Conservation (phyloP, 208 protist genomes). For the Trypanosoma lewisi region DNA sequence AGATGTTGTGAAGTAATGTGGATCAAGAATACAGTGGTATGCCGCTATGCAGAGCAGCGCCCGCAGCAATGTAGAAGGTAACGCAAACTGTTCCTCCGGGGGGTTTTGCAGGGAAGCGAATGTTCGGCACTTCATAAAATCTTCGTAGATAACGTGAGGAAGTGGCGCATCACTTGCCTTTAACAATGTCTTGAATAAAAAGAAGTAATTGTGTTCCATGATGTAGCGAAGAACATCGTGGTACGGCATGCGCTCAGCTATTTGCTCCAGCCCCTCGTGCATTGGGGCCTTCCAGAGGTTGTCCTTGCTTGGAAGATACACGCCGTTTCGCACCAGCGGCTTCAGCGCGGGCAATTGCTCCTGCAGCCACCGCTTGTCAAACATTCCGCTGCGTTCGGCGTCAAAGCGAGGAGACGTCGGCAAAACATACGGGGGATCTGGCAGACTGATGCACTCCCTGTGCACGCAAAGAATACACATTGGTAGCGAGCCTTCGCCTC, state of each 20-base stretch:
- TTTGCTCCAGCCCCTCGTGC: conserved; percentile 56
- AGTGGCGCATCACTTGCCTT: conserved; percentile 62
- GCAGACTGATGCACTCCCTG: conserved; percentile 25
- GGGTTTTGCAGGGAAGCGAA: conserved; percentile 71
- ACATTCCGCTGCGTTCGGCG: conserved; percentile 49
- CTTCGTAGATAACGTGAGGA: conserved; percentile 86
- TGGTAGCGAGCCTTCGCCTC: background rate
- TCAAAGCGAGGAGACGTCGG: conserved; percentile 34
- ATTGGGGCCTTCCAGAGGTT: conserved; percentile 58
- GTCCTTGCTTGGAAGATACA: conserved; percentile 60
- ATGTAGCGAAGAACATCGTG: conserved; percentile 64
- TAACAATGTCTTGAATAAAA: conserved; percentile 58
- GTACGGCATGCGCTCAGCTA: conserved; percentile 54
- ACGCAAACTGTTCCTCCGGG: conserved; percentile 83
- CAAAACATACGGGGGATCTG: conserved; percentile 46
- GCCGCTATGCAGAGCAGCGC: conserved; percentile 63
- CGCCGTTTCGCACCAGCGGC: conserved; percentile 17
- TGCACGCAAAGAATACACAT: background rate
- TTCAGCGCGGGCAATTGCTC: conserved; percentile 21
- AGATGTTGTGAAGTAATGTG: conserved; percentile 70
- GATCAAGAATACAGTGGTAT: conserved; percentile 66
- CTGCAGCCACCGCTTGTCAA: conserved; percentile 54
- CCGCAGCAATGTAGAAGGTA: conserved; percentile 40
- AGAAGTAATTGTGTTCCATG: conserved; percentile 74
- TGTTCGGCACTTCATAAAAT: conserved; percentile 80